Conservation (phyloP, 495 filamentous ascomycete genomes). For the Xylaria cubensis region DNA sequence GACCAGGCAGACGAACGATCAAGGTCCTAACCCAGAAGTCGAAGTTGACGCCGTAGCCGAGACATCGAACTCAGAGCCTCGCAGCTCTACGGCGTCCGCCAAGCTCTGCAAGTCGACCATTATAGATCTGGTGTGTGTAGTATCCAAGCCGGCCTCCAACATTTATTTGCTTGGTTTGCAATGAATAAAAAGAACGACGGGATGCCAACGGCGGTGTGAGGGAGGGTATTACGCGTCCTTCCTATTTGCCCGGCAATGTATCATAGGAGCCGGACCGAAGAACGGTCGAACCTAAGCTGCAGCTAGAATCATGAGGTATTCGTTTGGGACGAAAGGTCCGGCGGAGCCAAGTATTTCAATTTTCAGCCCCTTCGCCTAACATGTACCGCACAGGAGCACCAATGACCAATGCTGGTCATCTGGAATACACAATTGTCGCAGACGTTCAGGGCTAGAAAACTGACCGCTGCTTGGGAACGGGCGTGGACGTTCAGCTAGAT, state of each 20-base stretch:
- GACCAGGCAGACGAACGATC: not conserved
- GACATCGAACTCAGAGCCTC: slow-evolving; percentile 1
- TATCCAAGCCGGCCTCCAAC: not conserved
- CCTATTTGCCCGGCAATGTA: slow-evolving; percentile 1
- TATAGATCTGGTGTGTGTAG: not conserved
- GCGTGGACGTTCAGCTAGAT: not conserved
- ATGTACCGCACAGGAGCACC: not conserved
- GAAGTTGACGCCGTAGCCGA: not conserved
- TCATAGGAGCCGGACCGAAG: not conserved
- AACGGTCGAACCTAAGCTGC: not conserved
- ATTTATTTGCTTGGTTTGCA: not conserved
- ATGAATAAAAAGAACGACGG: not conserved
- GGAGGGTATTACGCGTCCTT: not conserved
- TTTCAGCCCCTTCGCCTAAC: not conserved
- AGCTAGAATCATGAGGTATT: not conserved
- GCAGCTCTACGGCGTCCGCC: not conserved
- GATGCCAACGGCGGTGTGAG: not conserved
- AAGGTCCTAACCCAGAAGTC: not conserved
- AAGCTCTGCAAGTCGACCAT: slow-evolving; percentile 15
- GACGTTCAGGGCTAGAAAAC: too few relatives aligned
- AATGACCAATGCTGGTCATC: not conserved
- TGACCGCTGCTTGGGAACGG: too few relatives aligned
- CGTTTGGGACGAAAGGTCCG: not conserved
- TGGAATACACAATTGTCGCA: too few relatives aligned
- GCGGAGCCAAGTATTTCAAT: not conserved